Evolutionary conservation across 164 flowering plant genomes (phyloP).

Genomic region (Sedum album): DNA sequence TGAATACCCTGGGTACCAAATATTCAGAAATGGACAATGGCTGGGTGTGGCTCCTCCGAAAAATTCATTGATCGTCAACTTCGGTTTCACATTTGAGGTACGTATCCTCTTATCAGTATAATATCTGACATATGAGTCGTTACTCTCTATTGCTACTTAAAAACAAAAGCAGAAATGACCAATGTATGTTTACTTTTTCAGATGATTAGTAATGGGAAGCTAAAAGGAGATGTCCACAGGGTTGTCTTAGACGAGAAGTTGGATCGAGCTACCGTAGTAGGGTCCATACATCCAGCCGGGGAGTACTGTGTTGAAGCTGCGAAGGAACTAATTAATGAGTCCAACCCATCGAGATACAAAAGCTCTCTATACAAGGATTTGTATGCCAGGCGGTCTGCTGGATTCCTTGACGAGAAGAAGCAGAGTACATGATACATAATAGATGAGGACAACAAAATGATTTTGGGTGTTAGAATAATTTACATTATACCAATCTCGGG

Average conservation of each 20-base stretch:
- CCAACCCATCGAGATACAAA: background rate
- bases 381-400: background rate
- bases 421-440: background rate
- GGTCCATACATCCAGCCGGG: background rate
- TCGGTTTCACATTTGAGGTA: conserved; percentile 23
- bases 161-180: too few relatives aligned
- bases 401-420: background rate
- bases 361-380: background rate
- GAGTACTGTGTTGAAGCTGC: background rate
- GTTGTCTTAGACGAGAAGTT: background rate
- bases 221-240: background rate
- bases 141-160: too few relatives aligned
- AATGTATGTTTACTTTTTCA: background rate
- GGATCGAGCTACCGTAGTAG: background rate
- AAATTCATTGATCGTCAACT: conserved; percentile 20
- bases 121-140: background rate
- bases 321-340: background rate
- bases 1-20: conserved; percentile 31
- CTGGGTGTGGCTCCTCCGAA: conserved; percentile 20
- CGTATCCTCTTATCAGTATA: background rate
- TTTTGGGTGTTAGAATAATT: too few relatives aligned
- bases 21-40: conserved; percentile 26
- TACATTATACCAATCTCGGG: too few relatives aligned
- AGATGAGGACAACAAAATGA: too few relatives aligned
- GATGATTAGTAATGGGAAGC: background rate